A percentile compares a stretch with the other conserved stretches of the same genome.
phyloP scores from a whole-genome alignment of 345 rosid species.

The Syzygium grande region DNA sequence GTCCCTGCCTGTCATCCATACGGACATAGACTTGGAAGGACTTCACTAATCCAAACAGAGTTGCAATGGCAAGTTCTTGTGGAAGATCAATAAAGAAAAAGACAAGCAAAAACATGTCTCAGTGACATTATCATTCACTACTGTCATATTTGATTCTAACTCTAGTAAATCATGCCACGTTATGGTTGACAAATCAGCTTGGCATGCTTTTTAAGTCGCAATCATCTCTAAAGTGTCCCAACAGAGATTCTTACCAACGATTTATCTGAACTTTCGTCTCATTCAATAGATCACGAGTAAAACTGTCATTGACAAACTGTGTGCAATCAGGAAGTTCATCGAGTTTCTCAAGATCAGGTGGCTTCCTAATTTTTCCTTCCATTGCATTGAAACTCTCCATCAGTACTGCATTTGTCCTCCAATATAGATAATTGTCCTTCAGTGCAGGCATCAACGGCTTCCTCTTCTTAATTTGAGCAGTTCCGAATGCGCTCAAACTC shows the following conservation, averaged over 20 bases:
- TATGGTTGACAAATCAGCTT: background rate
- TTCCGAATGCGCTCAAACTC: background rate
- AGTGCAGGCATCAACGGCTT: background rate
- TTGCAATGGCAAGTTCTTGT: fast-evolving
- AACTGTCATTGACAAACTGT: background rate
- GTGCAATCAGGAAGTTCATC: background rate
- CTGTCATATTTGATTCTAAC: too few species aligned
- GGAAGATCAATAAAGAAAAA: too few species aligned
- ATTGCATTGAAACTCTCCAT: background rate
- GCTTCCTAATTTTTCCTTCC: background rate
- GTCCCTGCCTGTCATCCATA: too few species aligned
- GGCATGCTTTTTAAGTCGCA: background rate
- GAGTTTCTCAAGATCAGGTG: background rate
- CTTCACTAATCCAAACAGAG: too few species aligned
- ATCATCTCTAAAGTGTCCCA: background rate
- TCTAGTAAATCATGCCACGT: background rate
- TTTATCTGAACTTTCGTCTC: background rate
- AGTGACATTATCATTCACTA: too few species aligned
- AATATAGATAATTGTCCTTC: background rate
- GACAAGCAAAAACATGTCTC: too few species aligned
- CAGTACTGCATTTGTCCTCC: background rate
- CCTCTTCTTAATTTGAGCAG: background rate
- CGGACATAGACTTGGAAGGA: too few species aligned
- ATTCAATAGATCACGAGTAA: background rate
- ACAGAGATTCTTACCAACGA: background rate